Evolutionary conservation across 108 stramenopile species (phyloP).

Genomic region (Nannochloropsis salina): DNA sequence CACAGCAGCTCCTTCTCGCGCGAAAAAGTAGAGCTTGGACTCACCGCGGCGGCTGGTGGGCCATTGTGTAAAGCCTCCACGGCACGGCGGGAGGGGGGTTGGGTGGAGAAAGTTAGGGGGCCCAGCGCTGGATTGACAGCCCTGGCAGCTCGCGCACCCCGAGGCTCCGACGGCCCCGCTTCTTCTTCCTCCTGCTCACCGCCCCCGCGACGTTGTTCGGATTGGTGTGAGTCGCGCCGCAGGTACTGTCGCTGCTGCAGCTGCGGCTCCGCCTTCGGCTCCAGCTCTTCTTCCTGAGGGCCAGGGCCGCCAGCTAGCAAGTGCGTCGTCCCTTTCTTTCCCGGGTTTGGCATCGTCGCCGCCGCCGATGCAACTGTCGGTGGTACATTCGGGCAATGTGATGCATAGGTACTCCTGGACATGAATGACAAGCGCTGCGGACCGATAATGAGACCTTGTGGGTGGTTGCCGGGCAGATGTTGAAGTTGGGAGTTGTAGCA

Average conservation of each 20-base stretch:
- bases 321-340: too few species aligned
- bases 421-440: background rate
- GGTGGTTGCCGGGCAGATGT: too few species aligned
- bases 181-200: background rate
- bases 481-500: too few species aligned
- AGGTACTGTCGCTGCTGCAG: background rate
- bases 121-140: too few species aligned
- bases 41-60: background rate
- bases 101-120: background rate
- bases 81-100: background rate
- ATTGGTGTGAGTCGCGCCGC: background rate
- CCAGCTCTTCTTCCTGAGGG: background rate
- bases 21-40: background rate
- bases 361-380: background rate
- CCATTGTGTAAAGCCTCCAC: background rate
- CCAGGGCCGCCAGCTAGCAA: too few species aligned
- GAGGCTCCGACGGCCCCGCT: too few species aligned
- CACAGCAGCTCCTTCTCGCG: background rate
- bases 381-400: background rate
- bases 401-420: background rate
- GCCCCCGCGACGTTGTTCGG: background rate
- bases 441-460: too few species aligned
- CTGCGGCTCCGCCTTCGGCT: background rate
- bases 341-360: background rate
- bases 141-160: too few species aligned